Evolutionary conservation across 192 early-diverging fungal species (phyloP), one percentile per base, ranked within the genome.

Genomic region (Pilaira anomala): DNA sequence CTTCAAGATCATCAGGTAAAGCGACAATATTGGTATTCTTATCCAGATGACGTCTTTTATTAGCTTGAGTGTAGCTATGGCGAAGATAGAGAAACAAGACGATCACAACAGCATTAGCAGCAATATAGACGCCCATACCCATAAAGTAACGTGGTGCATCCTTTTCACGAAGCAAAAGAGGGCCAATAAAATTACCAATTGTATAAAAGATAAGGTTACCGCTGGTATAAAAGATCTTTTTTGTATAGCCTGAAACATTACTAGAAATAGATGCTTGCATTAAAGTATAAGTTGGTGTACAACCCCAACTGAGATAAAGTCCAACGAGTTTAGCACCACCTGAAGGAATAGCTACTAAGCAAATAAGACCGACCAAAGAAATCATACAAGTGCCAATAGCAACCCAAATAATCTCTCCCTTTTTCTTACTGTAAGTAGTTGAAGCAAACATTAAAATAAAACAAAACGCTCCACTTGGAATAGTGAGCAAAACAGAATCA

Each of bases 231-330:
- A 55, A 66, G 16, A 66, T 55, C 42, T 66, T 68, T 45, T 68
- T 68, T 3, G 66, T 54, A 25, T 60, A 68, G 19, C 66, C 66
- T 42, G 66, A 68, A 4, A 68, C 66, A 19, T 71, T 71, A 11
- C 28, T 44, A 19, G 61, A 0, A 6, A 65, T 42, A 7, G 53
- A 11, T n/a, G 62, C 19, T 7, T 65, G 46, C 1, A 55, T 13
- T 13, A 71, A 40, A 22, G 60, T 19, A 41, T 65, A 71, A 12
- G 54, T 7, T 13, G 44, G 30, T 8, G 41, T 30, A 12, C 29
- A 61, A 16, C 46, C 62, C 57, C 57, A 71, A 36, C 16, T 21
- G 5, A 64, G 24, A 24, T 64, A 68, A 30, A 53, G 41, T 16
- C 57, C 58, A 21, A 44, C 3, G 18, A 67, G 19, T 16, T 51